Percentiles rank a stretch among this genome's conserved stretches.
Conservation (phyloP, 768 basidiomycete species). For the Mycena olivaceomarginata region DNA sequence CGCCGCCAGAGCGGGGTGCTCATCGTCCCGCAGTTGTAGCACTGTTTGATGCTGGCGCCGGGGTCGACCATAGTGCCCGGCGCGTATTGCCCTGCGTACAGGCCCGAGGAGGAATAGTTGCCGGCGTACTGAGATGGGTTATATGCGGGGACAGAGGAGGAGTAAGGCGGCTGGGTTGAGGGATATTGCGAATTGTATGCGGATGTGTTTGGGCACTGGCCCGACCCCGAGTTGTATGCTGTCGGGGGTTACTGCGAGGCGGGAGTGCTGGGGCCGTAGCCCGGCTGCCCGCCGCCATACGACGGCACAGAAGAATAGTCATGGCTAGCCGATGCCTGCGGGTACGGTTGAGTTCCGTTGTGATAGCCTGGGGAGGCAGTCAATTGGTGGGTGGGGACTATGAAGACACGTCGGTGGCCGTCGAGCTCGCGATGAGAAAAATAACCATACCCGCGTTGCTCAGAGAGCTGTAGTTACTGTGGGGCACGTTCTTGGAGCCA, state of each 20-base stretch:
- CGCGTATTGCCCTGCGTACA: neutral
- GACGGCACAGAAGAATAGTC: neutral
- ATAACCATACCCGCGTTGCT: neutral
- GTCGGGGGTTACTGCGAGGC: neutral
- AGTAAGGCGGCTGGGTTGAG: neutral
- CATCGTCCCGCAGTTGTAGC: neutral
- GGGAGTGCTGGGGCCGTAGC: neutral
- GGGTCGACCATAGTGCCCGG: neutral
- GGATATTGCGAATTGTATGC: neutral
- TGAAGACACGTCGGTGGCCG: neutral
- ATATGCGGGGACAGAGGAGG: neutral
- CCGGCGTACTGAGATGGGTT: neutral
- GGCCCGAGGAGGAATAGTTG: neutral
- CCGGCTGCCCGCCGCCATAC: neutral
- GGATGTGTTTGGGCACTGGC: neutral
- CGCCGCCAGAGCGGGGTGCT: neutral
- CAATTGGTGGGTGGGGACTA: neutral
- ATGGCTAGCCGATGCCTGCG: neutral
- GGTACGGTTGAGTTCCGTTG: neutral
- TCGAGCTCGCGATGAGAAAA: neutral
- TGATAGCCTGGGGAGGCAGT: neutral
- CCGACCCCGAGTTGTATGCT: neutral
- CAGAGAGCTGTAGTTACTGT: neutral
- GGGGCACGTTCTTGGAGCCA: neutral
- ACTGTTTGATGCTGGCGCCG: neutral